Percentiles rank a stretch among this genome's conserved stretches.
phyloP scores from a whole-genome alignment of 352 stramenopile genomes.

The Detonula confervacea region DNA sequence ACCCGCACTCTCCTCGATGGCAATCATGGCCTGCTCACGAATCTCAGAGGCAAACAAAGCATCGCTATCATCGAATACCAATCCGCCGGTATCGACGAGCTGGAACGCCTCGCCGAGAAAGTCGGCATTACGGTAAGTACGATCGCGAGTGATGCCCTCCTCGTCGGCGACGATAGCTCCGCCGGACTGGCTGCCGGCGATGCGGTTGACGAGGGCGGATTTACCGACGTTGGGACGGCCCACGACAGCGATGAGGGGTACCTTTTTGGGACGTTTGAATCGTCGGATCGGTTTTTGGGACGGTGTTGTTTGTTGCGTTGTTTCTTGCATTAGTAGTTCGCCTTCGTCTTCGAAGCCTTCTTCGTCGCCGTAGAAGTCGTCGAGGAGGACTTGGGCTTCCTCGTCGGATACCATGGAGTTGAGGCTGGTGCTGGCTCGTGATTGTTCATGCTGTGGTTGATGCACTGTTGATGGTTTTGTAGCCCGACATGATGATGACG shows the following conservation, averaged over 20 bases:
- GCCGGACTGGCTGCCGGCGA: conserved; percentile 75
- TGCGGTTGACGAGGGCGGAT: conserved; percentile 87
- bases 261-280: conserved; percentile 63
- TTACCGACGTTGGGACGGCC: conserved; percentile 89
- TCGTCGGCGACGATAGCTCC: conserved; percentile 89
- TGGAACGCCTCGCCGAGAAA: conserved; percentile 87
- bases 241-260: conserved; percentile 84
- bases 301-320: neutral
- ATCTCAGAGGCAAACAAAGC: conserved; percentile 88
- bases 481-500: conserved; percentile 1
- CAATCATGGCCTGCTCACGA: conserved; percentile 86
- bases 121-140: conserved; percentile 85
- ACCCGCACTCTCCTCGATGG: conserved; percentile 84
- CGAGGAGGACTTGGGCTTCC: conserved; percentile 33
- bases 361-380: conserved; percentile 23
- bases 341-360: conserved; percentile 20
- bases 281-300: conserved; percentile 50
- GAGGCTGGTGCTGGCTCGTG: too few species aligned
- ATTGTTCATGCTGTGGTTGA: too few species aligned
- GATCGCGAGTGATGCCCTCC: conserved; percentile 88
- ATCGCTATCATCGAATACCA: conserved; percentile 87
- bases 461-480: conserved; percentile 3
- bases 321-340: neutral
- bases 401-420: conserved; percentile 42
- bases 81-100: conserved; percentile 87